Evolutionary conservation across 352 stramenopile species (phyloP).

Genomic region (Globisporangium nunn): DNA sequence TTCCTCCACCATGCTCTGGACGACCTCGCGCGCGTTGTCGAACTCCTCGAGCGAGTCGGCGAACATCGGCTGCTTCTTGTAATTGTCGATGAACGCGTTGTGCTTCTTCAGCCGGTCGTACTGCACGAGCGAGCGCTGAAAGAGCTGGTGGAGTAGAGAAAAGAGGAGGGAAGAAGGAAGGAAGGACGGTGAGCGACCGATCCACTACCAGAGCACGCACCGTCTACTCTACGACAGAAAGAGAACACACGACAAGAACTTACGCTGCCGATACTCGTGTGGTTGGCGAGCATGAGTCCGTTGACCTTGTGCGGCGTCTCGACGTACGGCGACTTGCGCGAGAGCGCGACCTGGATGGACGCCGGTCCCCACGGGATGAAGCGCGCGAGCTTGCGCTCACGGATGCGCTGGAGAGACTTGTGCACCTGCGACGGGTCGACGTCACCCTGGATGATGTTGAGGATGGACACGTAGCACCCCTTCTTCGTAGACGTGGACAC

Average conservation of each 20-base stretch:
- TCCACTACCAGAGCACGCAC: neutral
- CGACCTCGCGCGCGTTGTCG: slow-evolving; percentile 75
- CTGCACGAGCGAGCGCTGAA: slow-evolving; percentile 90
- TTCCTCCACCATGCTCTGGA: slow-evolving; percentile 80
- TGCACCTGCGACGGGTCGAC: slow-evolving; percentile 98
- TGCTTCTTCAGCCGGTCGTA: slow-evolving; percentile 97
- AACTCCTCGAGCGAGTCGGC: slow-evolving; percentile 83
- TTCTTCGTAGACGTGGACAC: slow-evolving; percentile 95
- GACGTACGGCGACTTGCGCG: slow-evolving; percentile 96
- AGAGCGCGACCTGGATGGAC: slow-evolving; percentile 98
- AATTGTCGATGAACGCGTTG: slow-evolving; percentile 99
- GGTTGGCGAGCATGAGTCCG: slow-evolving; percentile 98
- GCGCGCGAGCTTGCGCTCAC: slow-evolving; percentile 93
- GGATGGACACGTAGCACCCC: slow-evolving; percentile 98
- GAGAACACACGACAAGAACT: slow-evolving; percentile 2
- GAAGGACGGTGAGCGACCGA: neutral
- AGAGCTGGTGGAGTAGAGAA: slow-evolving; percentile 27
- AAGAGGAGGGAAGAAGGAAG: slow-evolving; percentile 3
- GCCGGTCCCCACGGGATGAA: slow-evolving; percentile 99
- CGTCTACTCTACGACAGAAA: slow-evolving; percentile 1
- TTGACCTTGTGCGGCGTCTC: slow-evolving; percentile 95
- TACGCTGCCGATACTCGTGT: slow-evolving; percentile 94
- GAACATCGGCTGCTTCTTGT: slow-evolving; percentile 98
- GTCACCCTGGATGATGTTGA: slow-evolving; percentile 99
- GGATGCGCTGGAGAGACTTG: slow-evolving; percentile 97